These are phyloP conservation scores for Solanum gandarillasii DNA, from an alignment of 257 asterid species.

Conservation along the genomic window DNA sequence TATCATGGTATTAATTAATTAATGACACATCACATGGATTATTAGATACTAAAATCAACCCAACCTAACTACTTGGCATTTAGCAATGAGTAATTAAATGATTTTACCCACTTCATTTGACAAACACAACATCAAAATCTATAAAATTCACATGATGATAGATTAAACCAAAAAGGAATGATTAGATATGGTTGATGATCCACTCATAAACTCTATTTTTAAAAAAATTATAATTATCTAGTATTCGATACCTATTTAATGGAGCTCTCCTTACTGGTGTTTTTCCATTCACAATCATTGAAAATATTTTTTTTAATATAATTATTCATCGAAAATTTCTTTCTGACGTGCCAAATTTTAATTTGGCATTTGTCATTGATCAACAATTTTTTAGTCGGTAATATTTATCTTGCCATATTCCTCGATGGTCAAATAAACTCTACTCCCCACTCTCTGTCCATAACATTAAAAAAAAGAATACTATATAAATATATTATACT, in stretches of 20 bases:
- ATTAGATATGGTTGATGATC: background rate
- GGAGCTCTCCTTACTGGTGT: background rate
- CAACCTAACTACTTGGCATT: background rate
- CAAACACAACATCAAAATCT: background rate
- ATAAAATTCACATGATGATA: background rate
- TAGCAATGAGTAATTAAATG: background rate
- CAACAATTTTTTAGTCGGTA: background rate
- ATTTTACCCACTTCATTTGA: background rate
- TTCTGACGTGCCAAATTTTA: background rate
- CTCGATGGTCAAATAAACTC: background rate
- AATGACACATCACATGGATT: background rate
- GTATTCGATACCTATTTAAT: background rate
- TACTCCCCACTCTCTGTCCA: background rate
- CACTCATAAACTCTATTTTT: background rate
- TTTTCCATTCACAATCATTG: background rate
- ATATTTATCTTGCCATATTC: background rate
- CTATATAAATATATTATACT: background rate
- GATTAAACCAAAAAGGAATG: background rate
- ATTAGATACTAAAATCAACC: background rate
- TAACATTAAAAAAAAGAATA: background rate
- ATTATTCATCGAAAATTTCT: background rate
- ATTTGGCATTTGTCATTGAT: accelerated
- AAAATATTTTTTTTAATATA: background rate
- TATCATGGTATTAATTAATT: background rate
- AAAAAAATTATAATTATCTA: background rate